Percentiles rank a stretch among this genome's conserved stretches.
phyloP scores from a whole-genome alignment of 2,329 filamentous ascomycete species.

The Claviceps paspali region DNA sequence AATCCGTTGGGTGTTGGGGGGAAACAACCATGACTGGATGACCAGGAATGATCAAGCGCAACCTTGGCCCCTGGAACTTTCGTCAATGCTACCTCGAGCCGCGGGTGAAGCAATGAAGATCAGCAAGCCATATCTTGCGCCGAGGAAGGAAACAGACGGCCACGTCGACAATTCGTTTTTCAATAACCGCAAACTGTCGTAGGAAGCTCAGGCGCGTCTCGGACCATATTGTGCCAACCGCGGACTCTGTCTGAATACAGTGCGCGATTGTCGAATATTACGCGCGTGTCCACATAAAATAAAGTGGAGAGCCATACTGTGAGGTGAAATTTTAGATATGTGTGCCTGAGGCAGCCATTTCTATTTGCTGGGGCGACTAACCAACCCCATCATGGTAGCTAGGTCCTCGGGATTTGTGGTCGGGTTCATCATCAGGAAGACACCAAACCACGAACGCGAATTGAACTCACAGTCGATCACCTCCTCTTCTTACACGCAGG shows the following conservation, averaged over 20 bases:
- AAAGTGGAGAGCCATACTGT: no score
- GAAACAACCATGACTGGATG: constrained; percentile 10
- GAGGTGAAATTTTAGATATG: no score
- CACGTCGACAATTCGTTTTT: not conserved
- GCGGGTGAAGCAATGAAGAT: no score
- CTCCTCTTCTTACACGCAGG: not conserved
- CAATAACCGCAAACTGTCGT: constrained; percentile 1
- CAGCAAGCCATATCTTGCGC: constrained; percentile 2
- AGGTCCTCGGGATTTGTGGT: no score
- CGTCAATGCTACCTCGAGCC: constrained; percentile 3
- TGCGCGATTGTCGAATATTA: constrained; percentile 1
- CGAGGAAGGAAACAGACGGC: constrained; percentile 1
- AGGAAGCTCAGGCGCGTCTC: constrained; percentile 2
- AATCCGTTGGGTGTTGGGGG: constrained; percentile 9
- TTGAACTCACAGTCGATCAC: not conserved
- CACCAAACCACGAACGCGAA: constrained; percentile 2
- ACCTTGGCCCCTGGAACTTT: constrained; percentile 6
- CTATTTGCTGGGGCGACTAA: not conserved
- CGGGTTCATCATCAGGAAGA: no score
- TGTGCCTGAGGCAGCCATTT: constrained; percentile 12
- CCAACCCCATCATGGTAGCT: no score
- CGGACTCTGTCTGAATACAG: constrained; percentile 4
- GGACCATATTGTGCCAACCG: constrained; percentile 2
- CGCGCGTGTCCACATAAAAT: not conserved
- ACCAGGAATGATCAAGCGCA: constrained; percentile 5